Evolutionary conservation across 2,329 filamentous ascomycete genomes (phyloP), one percentile per base, ranked within the genome.

Genomic region (Sclerotinia spermophila): DNA sequence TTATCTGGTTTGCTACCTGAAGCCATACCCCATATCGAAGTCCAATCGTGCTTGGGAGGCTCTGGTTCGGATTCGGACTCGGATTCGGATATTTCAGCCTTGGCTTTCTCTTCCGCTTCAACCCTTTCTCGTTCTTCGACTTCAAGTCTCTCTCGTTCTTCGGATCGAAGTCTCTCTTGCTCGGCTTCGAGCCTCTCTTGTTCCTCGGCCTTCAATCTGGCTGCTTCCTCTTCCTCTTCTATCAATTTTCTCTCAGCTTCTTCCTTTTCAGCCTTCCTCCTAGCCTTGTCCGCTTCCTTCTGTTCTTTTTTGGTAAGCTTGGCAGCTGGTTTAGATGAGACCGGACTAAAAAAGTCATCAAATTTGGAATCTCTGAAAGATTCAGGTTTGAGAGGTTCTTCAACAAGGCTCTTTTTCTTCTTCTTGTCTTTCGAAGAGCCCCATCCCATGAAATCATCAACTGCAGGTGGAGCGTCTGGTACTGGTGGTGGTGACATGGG

Each of bases 291-390:
- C 3, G 85, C 83, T 75, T 85, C 84, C 74, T 84, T 83, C 27
- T 83, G 81, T 74, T 86, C 85, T 72, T 83, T 86, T 74, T 84
- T 83, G 76, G 78, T 82, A 55, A 86, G 78, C 76, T 83, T 85
- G 17, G 17, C 17, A 30, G 35, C 35, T 53, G 62, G 45, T 35
- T 85, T 79, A 6, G 74, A 74, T 45, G 75, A 67, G 3, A 71
- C 51, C 13, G 71, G 70, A 13, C 73, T 75, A 73, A 76, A 78
- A n/a, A 73, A 72, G 19, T 61, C 61, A 40, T 84, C 83, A 24
- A 79, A 79, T 71, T 83, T 83, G 2, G 84, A 82, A 75, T 86
- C 85, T 15, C 61, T 68, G 27, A 48, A 84, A 55, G 85, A 84
- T 67, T 81, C 82, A 74, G 82, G 83, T 70, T 84, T 83, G 73